phyloP scores from a whole-genome alignment of 1,284 basidiomycete species.

The Ganoderma meredithae region DNA sequence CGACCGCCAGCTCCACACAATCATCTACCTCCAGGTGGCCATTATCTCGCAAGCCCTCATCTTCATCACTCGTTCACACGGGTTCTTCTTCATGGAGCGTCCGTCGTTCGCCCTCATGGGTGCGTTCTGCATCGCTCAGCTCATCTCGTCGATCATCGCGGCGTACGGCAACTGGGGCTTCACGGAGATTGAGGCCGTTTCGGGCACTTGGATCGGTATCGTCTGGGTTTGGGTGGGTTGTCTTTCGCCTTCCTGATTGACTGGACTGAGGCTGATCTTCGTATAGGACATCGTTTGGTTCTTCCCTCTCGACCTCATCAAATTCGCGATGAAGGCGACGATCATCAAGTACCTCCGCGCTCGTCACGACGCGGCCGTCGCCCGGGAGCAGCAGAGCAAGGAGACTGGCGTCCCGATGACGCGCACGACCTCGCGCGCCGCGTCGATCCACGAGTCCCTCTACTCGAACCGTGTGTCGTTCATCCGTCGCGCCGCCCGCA shows the following conservation, averaged over 20 bases:
- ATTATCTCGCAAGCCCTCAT: conserved; percentile 98
- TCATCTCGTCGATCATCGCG: conserved; percentile 95
- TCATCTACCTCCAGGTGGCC: conserved; percentile 92
- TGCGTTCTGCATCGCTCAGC: conserved; percentile 93
- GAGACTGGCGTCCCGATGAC: conserved; percentile 78
- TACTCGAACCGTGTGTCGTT: conserved; percentile 94
- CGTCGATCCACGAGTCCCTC: conserved; percentile 91
- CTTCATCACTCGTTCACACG: conserved; percentile 96
- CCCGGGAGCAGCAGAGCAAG: conserved; percentile 38
- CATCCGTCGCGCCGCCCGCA: conserved; percentile 85
- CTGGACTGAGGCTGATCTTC: conserved; percentile 13
- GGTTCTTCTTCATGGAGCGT: conserved; percentile 98
- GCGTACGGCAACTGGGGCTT: conserved; percentile 94
- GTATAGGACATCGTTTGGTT: conserved; percentile 91
- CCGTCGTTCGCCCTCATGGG: conserved; percentile 89
- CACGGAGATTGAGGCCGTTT: conserved; percentile 79
- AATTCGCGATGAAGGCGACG: conserved; percentile 95
- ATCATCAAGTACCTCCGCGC: conserved; percentile 85
- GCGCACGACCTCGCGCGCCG: conserved; percentile 88
- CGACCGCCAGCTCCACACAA: conserved; percentile 80
- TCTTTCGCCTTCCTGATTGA: conserved; percentile 37
- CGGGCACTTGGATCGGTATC: conserved; percentile 96
- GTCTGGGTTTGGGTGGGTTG: conserved; percentile 90
- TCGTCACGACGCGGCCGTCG: conserved; percentile 62
- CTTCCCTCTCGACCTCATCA: conserved; percentile 93